phyloP scores from a whole-genome alignment of 148 eudicot genomes.

The Diospyros kaki region DNA sequence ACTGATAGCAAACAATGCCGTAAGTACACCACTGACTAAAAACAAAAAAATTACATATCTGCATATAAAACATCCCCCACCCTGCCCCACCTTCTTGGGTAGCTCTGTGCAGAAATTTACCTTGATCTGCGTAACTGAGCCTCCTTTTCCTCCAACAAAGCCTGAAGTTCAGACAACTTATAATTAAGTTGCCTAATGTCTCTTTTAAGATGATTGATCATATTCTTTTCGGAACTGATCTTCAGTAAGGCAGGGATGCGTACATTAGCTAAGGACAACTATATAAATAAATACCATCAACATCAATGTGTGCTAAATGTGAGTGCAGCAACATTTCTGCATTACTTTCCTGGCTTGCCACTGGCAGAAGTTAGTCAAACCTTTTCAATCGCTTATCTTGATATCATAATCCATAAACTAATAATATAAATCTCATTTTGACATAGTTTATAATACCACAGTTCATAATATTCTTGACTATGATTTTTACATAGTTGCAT shows the following conservation, averaged over 20 bases:
- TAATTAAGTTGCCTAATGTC: constrained; percentile 77
- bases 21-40: constrained; percentile 1
- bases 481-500: background rate
- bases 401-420: background rate
- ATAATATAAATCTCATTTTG: too few species aligned
- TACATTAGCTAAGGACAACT: constrained; percentile 60
- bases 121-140: constrained; percentile 54
- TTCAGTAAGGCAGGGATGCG: constrained; percentile 88
- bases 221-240: constrained; percentile 78
- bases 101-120: constrained; percentile 29
- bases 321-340: background rate
- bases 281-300: background rate
- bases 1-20: constrained; percentile 25
- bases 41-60: background rate
- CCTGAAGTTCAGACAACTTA: constrained; percentile 68
- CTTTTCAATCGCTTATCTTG: background rate
- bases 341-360: background rate
- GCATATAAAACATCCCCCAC: too few species aligned
- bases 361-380: background rate
- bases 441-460: too few species aligned
- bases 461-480: background rate
- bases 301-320: background rate
- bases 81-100: background rate
- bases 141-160: constrained; percentile 77
- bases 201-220: constrained; percentile 58